A percentile compares a stretch with the other conserved stretches of the same genome.
phyloP scores from a whole-genome alignment of 2,329 filamentous ascomycete species.

The Aspergillus spinulosporus region DNA sequence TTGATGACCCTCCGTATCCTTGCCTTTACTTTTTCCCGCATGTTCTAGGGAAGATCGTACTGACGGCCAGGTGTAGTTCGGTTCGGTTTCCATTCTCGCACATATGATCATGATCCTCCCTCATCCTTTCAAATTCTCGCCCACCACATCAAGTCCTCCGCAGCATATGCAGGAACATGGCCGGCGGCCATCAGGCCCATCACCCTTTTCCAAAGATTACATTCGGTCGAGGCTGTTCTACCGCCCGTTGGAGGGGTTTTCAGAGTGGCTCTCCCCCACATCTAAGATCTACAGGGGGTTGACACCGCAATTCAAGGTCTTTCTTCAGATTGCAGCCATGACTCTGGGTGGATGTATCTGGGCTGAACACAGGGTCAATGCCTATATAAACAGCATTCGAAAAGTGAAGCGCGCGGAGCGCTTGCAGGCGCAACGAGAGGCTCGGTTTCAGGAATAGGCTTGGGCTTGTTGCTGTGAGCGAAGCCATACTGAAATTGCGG shows the following conservation, averaged over 20 bases:
- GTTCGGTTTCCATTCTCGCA: slow-evolving; percentile 47
- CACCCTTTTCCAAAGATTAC: slow-evolving; percentile 32
- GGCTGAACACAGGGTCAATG: slow-evolving; percentile 48
- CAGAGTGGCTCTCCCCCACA: slow-evolving; percentile 46
- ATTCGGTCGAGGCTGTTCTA: slow-evolving; percentile 38
- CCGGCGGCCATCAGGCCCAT: slow-evolving; percentile 20
- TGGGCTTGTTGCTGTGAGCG: neutral
- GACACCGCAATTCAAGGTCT: slow-evolving; percentile 53
- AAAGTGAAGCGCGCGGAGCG: slow-evolving; percentile 44
- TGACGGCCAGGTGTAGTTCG: slow-evolving; percentile 35
- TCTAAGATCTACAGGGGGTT: slow-evolving; percentile 49
- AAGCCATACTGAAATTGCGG: neutral
- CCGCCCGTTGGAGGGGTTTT: slow-evolving; percentile 50
- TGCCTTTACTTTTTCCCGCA: neutral
- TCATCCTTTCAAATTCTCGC: slow-evolving; percentile 44
- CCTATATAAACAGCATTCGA: slow-evolving; percentile 48
- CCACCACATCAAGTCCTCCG: slow-evolving; percentile 28
- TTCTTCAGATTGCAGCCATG: slow-evolving; percentile 50
- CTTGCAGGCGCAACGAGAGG: slow-evolving; percentile 32
- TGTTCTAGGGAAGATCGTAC: neutral
- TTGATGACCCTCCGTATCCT: neutral
- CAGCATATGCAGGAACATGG: slow-evolving; percentile 11
- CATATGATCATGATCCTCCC: slow-evolving; percentile 48
- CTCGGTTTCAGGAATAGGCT: slow-evolving; percentile 17
- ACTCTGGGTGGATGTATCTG: slow-evolving; percentile 51